Percentiles rank a stretch among this genome's conserved stretches.
phyloP scores from a whole-genome alignment of 1,284 basidiomycete genomes.

The Limonomyces culmigenus region DNA sequence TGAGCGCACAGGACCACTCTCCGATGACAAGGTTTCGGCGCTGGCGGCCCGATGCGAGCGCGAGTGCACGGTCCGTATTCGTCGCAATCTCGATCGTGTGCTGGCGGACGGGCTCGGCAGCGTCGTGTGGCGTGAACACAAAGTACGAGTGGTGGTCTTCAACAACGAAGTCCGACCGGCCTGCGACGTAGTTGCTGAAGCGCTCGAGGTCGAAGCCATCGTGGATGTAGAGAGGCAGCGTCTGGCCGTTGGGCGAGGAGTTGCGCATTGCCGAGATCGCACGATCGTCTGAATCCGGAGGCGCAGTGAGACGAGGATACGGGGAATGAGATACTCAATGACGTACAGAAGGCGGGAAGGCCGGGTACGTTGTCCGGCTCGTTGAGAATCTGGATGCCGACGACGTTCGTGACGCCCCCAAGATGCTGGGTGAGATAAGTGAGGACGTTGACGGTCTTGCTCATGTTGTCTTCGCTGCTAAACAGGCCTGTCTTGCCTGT shows the following conservation, averaged over 20 bases:
- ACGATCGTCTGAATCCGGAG: constrained; percentile 20
- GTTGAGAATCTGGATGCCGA: constrained; percentile 65
- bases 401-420: constrained; percentile 49
- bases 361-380: constrained; percentile 39
- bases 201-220: constrained; percentile 52
- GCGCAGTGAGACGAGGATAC: neutral
- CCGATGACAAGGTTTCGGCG: constrained; percentile 50
- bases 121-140: constrained; percentile 38
- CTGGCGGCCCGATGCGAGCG: constrained; percentile 19
- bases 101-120: constrained; percentile 24
- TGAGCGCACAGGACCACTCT: constrained; percentile 61
- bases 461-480: constrained; percentile 26
- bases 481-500: constrained; percentile 44
- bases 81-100: constrained; percentile 31
- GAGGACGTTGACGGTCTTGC: constrained; percentile 43
- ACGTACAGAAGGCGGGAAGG: constrained; percentile 39
- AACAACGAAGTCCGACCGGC: constrained; percentile 52
- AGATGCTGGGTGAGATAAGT: constrained; percentile 40
- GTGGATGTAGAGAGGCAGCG: constrained; percentile 58
- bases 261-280: constrained; percentile 38
- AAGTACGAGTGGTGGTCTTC: constrained; percentile 68
- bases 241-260: constrained; percentile 23
- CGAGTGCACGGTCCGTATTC: constrained; percentile 22
- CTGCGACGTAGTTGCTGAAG: constrained; percentile 36
- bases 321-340: constrained; percentile 1